Evolutionary conservation across 2,329 filamentous ascomycete species (phyloP), one percentile per base, ranked within the genome.

Genomic region (Fusarium ramigenum): DNA sequence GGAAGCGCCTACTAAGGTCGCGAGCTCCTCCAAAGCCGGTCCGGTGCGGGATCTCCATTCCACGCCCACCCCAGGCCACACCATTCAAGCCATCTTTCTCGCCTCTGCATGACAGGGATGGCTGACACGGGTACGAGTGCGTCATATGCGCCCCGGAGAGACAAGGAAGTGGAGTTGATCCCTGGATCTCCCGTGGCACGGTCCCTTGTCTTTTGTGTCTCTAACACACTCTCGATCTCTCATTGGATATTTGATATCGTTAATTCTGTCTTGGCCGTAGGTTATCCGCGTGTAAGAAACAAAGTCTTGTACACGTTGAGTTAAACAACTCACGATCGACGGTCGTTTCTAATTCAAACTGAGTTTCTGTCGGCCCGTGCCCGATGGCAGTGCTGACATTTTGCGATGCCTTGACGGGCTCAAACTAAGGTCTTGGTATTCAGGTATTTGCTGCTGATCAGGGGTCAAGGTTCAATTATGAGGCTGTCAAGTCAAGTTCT

Each of bases 81-180:
- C 63, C 73, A 63, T 49, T 53, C 57, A 65, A 67, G 39, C 57
- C 64, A 68, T 56, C 57, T 69, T 60, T 63, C 62, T 77, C 69
- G 66, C 71, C 73, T 75, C 75, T 69, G 71, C 62, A 75, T 43
- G 60, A 52, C 72, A 74, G 60, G 72, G 66, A 75, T 73, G 36
- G 60, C 65, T 70, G 66, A 57, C 69, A 76, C 74, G 75, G 75
- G 75, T 75, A 63, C 62, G 63, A 77, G 72, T 75, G 75, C 75
- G 75, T 77, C 75, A 77, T 77, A 77, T 77, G 75, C 70, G 74
- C 74, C 75, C 74, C 75, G 56, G 67, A 72, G 65, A 68, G 64
- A 67, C 72, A 73, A 60, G 60, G 69, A 61, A 59, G 72, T 75
- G 63, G 63, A 68, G 66, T 53, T 47, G 42, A 71, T 71, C 75